Evolutionary conservation across 1,284 basidiomycete genomes (phyloP), one percentile per base, ranked within the genome.

Genomic region (Cutaneotrichosporon sp.): DNA sequence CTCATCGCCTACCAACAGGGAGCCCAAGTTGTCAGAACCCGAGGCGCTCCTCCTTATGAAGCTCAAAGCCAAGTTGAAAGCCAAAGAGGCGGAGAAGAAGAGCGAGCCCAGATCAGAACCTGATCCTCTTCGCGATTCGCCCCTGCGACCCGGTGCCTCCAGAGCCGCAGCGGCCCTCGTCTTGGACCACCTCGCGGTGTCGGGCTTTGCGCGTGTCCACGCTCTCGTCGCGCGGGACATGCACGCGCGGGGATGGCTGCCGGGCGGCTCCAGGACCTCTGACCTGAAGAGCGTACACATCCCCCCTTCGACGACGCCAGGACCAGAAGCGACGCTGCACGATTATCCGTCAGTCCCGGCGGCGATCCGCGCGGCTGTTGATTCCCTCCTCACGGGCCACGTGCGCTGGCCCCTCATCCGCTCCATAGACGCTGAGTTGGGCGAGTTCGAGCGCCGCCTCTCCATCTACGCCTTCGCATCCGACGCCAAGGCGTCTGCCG

Each of bases 171-270:
- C 85, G 37, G 81, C 83, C 31, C 81, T 92, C 17, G 84, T 92
- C 10, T 70, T 88, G 38, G 82, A 84, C 38, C 90, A 90, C 66
- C 80, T 93, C 22, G 78, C 82, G 4, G 87, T 91, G 65, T 83
- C 88, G 59, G 90, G 90, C 3, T 87, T 88, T 63, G 80, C 81
- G 16, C 80, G 79, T 41, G 84, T 87, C 0, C 50, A 62, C 12
- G 41, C 52, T 0, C 38, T 59, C 6, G 42, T 64, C 6, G 46
- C 41, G 9, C 32, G 27, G 0, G 49, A 33, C 12, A 61, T 71
- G 56, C 46, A 20, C 2, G 37, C 46, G n/a, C 54, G 64, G 14
- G 52, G 54, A 2, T 57, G 49, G 49, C 26, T 61, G 19, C 14
- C 35, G 4, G 29, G 29, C 4, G 5, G 44, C 10, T 9, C 39